Evolutionary conservation across 305 asterid species (phyloP), one percentile per base, ranked within the genome.

Genomic region (Fraxinus sp.): DNA sequence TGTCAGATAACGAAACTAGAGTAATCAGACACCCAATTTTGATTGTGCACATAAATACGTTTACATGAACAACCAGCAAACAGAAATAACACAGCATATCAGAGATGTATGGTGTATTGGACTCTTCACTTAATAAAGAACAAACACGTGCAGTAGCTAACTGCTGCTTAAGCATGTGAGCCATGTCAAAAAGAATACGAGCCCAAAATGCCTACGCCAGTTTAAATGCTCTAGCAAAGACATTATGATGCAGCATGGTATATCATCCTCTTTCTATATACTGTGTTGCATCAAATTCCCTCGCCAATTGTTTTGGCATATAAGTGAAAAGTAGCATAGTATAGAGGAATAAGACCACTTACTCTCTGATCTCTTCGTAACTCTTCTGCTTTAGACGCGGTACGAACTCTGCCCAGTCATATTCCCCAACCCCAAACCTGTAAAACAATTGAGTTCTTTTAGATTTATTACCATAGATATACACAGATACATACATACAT

Each of bases 341-440:
- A 64, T 33, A 28, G 39, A 76, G 75, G 28, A 79, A 84, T 77
- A 82, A 83, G 74, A 85, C 28, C 84, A 87, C 97, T 72, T 95
- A 95, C 98, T 90, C 93, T n/a, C 82, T 79, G 80, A 95, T 93
- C 85, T 94, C 99, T 14, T 91, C 95, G 44, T 39, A 85, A 79
- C 91, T 91, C 90, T 96, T 96, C 91, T 91, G 98, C 94, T 94
- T 96, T 82, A 96, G 87, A 85, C 96, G 97, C 7, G 91, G 93
- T 64, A 88, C 86, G 85, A 94, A 96, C 85, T 94, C 98, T 74
- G 92, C 86, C 99, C 99, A 96, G 83, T 94, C 98, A 83, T 84
- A 91, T 80, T 90, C 93, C 78, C 98, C 97, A 46, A 90, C 90
- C 74, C 99, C 99, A 88, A 91, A 94, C 86, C 99, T 95, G 92